A percentile compares a stretch with the other conserved stretches of the same genome.
Evolutionary conservation across 148 eudicot species (phyloP).

Genomic region (Persicaria maculosa): DNA sequence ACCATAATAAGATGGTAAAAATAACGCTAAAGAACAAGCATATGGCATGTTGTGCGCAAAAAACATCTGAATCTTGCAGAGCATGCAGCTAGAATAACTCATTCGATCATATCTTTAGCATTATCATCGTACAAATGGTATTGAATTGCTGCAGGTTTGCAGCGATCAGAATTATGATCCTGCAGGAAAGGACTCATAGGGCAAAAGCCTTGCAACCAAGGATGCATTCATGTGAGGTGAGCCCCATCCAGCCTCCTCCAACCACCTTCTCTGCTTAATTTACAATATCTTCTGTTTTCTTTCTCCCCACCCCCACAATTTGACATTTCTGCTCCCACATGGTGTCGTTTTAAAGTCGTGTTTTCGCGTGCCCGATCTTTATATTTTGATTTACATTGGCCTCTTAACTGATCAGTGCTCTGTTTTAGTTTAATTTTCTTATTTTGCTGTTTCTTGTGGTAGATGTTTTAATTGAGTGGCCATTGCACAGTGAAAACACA

Average conservation of each 20-base stretch:
- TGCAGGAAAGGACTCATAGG: slow-evolving; percentile 6
- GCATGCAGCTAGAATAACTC: background rate
- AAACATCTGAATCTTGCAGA: background rate
- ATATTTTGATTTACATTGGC: background rate
- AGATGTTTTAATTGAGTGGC: no score
- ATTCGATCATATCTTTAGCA: background rate
- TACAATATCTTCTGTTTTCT: slow-evolving; percentile 28
- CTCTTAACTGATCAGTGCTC: background rate
- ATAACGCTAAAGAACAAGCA: background rate
- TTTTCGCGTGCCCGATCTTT: slow-evolving; percentile 7
- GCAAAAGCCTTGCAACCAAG: background rate
- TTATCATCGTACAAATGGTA: slow-evolving; percentile 1
- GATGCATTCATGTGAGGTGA: slow-evolving; percentile 19
- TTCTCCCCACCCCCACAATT: slow-evolving; percentile 19
- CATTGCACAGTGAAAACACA: no score
- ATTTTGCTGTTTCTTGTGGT: no score
- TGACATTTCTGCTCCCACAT: slow-evolving; percentile 8
- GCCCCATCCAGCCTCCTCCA: slow-evolving; percentile 1
- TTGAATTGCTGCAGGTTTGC: slow-evolving; percentile 25
- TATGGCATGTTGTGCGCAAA: background rate
- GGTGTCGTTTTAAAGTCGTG: slow-evolving; percentile 9
- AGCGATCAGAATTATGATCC: slow-evolving; percentile 19
- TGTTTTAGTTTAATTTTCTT: no score
- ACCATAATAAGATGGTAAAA: background rate
- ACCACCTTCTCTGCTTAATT: slow-evolving; percentile 19